A percentile compares a stretch with the other conserved stretches of the same genome.
Evolutionary conservation across 1,139 yeast genomes (phyloP).

Genomic region (Saccharomycopsis hybrid): DNA sequence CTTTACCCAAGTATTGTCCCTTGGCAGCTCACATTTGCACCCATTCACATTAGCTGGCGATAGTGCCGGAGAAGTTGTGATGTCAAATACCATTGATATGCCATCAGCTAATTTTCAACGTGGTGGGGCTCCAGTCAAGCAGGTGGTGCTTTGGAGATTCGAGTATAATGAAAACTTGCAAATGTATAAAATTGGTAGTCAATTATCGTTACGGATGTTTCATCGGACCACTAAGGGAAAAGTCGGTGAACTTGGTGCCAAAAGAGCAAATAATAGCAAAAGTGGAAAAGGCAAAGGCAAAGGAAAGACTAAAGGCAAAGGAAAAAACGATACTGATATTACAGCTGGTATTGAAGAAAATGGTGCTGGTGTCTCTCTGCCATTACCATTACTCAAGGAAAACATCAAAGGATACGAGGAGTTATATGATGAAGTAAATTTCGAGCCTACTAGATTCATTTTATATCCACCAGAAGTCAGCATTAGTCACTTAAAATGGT

Average conservation of each 20-base stretch:
- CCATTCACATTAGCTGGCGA: conserved; percentile 60
- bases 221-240: too few relatives aligned
- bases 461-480: conserved; percentile 49
- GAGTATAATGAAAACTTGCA: conserved; percentile 33
- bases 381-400: background rate
- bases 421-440: conserved; percentile 22
- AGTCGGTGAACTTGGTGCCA: too few relatives aligned
- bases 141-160: conserved; percentile 31
- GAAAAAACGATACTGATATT: too few relatives aligned
- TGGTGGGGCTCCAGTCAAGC: background rate
- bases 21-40: conserved; percentile 42
- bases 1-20: conserved; percentile 29
- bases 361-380: background rate
- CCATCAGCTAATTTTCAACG: background rate
- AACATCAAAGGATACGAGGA: conserved; percentile 3
- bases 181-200: conserved; percentile 30
- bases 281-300: too few relatives aligned
- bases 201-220: background rate
- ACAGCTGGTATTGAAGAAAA: too few relatives aligned
- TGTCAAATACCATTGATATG: conserved; percentile 30
- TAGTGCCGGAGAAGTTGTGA: conserved; percentile 49
- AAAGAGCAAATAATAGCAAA: too few relatives aligned
- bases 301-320: too few relatives aligned
- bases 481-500: conserved; percentile 57
- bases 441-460: conserved; percentile 27